Evolutionary conservation across 2,329 filamentous ascomycete genomes (phyloP), one percentile per base, ranked within the genome.

Genomic region (Fusarium subglutinans): DNA sequence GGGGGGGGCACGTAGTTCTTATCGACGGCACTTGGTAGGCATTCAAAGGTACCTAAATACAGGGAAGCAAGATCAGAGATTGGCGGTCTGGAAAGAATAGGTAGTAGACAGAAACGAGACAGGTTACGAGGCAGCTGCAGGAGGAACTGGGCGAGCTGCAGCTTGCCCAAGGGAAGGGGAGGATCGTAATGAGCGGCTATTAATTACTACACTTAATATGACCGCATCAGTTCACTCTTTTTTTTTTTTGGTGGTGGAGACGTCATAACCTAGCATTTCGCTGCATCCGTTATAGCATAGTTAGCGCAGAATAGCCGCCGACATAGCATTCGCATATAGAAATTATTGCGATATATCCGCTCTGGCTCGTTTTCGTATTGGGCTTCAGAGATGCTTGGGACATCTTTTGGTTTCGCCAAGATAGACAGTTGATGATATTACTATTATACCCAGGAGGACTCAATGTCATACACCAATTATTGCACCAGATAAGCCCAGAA

Each of bases 391-490:
- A 28, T n/a, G 24, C 24, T 55, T 43, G 18, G 13, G 9, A 37
- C 26, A 37, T 35, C n/a, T 72, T 74, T 54, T 51, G 33, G 8
- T 37, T 65, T 72, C 63, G 59, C 61, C 59, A 43, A 72, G 68
- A 72, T n/a, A 55, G 51, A 28, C 63, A 75, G 72, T 72, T 70
- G 72, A 61, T 76, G 70, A 74, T 73, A 78, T 77, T 73, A 72
- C 64, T 69, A 69, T 64, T 73, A 66, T 57, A 66, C 35, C 59
- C 54, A 67, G 41, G 66, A 58, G 64, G 55, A 20, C 55, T 57
- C 56, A 58, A 60, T 66, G 63, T 72, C 58, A 57, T 70, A 76
- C 60, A 73, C 61, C 66, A 76, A 72, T 69, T 63, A 67, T 65
- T 67, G 70, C 55, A 53, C 60, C 62, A 69, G 38, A 57, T 53